Evolutionary conservation across 495 filamentous ascomycete species (phyloP), one percentile per base, ranked within the genome.

Genomic region (Trichoderma parareesei): DNA sequence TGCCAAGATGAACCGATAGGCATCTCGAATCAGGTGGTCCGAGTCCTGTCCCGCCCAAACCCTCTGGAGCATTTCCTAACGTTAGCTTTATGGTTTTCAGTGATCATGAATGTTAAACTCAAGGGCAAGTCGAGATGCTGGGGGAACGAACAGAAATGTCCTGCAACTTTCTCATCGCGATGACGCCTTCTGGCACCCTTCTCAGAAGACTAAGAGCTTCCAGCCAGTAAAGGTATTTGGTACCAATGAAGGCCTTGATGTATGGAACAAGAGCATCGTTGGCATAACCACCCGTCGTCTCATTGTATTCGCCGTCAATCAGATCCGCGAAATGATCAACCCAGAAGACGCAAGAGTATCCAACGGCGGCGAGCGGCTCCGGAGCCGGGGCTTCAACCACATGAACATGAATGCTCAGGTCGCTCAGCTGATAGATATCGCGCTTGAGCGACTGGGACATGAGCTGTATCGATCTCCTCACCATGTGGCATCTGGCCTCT

Each of bases 291-390:
- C 18, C 5, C 3, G n/a, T 41, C n/a, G 4, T n/a, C 6, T n/a
- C n/a, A 10, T 16, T 3, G 5, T 16, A 60, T 37, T 59, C 14
- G 14, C 33, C 10, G 16, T 5, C 7, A 8, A 37, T 55, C 2
- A 13, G 2, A n/a, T 64, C 62, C 20, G 2, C 3, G 6, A 74
- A 55, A 67, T 78, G 76, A 40, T 76, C 69, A 63, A 71, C 66
- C 76, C 74, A 79, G 64, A 72, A 73, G 46, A 74, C 38, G 64
- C 75, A 78, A 9, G 77, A 68, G 62, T 79, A 79, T 37, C 68
- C 70, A 59, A 67, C 40, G 41, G 65, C 46, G 6, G 66, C 69
- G 53, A 77, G 46, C 43, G 74, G 74, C 63, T 77, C 73, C 9
- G 71, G 67, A 41, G 67, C 27, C 13, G 66, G 69, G 3, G n/a